Percentiles rank a stretch among this genome's conserved stretches.
phyloP scores from a whole-genome alignment of 148 eudicot species.

The Linanthus parryae region DNA sequence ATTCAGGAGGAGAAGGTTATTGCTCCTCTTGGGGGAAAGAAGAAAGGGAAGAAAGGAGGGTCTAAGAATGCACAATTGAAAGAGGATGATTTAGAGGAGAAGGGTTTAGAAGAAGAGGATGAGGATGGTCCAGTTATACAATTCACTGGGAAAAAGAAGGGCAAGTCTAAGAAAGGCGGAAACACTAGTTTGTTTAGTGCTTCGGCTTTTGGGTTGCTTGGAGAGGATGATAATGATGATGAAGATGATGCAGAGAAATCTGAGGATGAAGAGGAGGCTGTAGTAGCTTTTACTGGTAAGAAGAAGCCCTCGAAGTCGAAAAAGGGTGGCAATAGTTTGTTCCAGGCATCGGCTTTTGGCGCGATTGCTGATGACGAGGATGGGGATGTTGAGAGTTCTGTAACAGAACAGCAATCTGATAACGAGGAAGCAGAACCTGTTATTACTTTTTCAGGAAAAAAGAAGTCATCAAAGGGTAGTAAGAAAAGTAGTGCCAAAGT shows the following conservation, averaged over 20 bases:
- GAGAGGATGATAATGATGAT: constrained; percentile 37
- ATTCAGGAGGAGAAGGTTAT: constrained; percentile 38
- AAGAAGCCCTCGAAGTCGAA: constrained; percentile 30
- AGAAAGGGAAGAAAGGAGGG: constrained; percentile 67
- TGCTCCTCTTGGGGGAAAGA: constrained; percentile 40
- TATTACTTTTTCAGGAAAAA: constrained; percentile 55
- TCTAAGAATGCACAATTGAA: constrained; percentile 29
- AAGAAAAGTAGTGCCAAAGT: constrained; percentile 28
- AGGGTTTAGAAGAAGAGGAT: constrained; percentile 25
- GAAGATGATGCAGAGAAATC: constrained; percentile 19
- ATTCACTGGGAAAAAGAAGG: constrained; percentile 57
- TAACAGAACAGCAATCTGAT: constrained; percentile 26
- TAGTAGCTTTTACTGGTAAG: constrained; percentile 24
- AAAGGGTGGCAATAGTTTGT: constrained; percentile 25
- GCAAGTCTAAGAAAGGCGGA: constrained; percentile 45
- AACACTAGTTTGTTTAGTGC: constrained; percentile 23
- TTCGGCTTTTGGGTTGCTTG: constrained; percentile 44
- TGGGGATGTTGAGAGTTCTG: constrained; percentile 18
- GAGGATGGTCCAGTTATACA: constrained; percentile 20
- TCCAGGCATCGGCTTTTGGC: constrained; percentile 35
- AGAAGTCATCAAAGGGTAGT: constrained; percentile 45
- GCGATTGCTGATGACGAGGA: constrained; percentile 26
- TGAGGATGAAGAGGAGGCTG: constrained; percentile 34
- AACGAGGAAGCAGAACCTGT: constrained; percentile 42
- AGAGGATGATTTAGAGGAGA: constrained; percentile 41